Conservation (phyloP, 2,329 filamentous ascomycete genomes). For the Fusarium floridanum region DNA sequence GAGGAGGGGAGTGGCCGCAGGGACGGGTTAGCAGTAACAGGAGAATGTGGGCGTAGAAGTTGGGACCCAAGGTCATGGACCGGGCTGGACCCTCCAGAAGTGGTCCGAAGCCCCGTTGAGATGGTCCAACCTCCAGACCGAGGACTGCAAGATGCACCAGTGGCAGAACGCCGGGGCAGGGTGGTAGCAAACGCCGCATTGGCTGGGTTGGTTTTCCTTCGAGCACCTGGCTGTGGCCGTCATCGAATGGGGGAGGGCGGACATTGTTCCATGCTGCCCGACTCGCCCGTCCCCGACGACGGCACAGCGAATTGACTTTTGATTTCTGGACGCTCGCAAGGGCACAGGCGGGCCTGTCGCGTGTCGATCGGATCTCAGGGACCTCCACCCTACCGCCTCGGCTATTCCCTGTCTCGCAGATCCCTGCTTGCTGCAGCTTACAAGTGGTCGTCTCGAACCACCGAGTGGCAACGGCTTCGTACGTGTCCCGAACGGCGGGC, state of each 20-base stretch:
- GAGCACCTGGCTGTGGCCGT: constrained; percentile 13
- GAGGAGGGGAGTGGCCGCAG: constrained; percentile 5
- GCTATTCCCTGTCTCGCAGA: constrained; percentile 40
- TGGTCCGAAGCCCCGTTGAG: constrained; percentile 35
- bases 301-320: constrained; percentile 44
- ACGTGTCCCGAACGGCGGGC: constrained; percentile 28
- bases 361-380: constrained; percentile 50
- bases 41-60: constrained; percentile 10
- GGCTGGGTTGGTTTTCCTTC: constrained; percentile 9
- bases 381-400: constrained; percentile 44
- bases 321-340: constrained; percentile 19
- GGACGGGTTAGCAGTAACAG: constrained; percentile 8
- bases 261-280: constrained; percentile 2
- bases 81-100: constrained; percentile 37
- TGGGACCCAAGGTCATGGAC: constrained; percentile 32
- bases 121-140: constrained; percentile 29
- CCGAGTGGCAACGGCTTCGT: constrained; percentile 40
- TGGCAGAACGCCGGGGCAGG: constrained; percentile 28
- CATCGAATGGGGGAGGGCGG: constrained; percentile 7
- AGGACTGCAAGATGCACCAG: constrained; percentile 18
- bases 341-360: constrained; percentile 37
- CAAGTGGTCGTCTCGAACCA: constrained; percentile 25
- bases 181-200: constrained; percentile 32
- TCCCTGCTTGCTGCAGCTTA: constrained; percentile 36
- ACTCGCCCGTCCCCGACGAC: constrained; percentile 14